Evolutionary conservation across 805 yeast genomes (phyloP), one percentile per base, ranked within the genome.

Genomic region (Saccharomycopsis fodiens): DNA sequence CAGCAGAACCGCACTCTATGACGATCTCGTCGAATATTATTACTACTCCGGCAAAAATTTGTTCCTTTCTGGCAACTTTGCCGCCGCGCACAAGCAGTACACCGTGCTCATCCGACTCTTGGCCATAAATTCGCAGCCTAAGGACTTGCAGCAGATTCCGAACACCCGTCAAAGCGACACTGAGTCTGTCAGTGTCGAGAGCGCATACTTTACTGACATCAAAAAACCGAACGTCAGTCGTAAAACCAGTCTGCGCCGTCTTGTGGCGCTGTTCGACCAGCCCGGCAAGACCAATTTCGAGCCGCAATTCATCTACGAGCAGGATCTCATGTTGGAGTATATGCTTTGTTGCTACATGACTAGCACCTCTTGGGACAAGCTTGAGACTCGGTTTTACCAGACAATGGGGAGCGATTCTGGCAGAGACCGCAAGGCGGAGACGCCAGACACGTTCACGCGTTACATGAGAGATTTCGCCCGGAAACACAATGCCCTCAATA

Each of bases 1-100:
- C 4, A 3, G 10, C 20, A 19, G 31, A 6, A 42, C 21, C 6
- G 13, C 34, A 2, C 35, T 48, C 12, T 48, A 42, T 34, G 52
- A 48, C 35, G 52, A 48, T 27, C 31, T 48, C 25, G 30, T 48
- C 29, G 43, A 39, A 13, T 45, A 37, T 19, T 38, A 34, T 35
- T 45, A 45, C 25, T 48, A 21, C 21, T 21, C 32, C 2, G 21
- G 44, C 4, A 25, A 45, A 22, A 42, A 45, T 16, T 21, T 16
- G 6, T 42, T 42, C 35, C 16, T 23, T 4, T 7, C 32, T 16
- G 17, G 16, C 4, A 7, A 35, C 4, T 46, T 42, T 20, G 10
- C 21, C 13, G 21, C 39, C 20, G 19, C 52, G 2, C 35, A 48
- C 37, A 12, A 8, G 1, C 15, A n/a, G 8, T 45, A 41, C 17